Evolutionary conservation across 2,329 filamentous ascomycete species (phyloP).

Genomic region (Neofusicoccum laricinum): DNA sequence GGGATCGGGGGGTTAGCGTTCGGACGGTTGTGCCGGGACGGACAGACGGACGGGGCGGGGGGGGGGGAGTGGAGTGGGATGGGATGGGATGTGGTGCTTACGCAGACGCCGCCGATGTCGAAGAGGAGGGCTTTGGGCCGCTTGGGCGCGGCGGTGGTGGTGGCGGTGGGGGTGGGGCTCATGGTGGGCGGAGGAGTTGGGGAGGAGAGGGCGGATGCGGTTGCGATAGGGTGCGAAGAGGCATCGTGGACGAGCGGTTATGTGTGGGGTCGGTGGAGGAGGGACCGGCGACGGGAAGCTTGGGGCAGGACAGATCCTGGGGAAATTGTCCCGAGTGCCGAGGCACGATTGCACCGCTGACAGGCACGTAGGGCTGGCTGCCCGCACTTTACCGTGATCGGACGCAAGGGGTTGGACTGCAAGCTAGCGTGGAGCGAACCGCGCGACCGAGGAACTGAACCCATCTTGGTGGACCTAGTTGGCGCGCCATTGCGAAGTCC

Average conservation of each 20-base stretch:
- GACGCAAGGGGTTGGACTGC: too few species aligned
- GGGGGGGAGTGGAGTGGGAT: conserved; percentile 24
- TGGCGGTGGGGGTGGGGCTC: too few species aligned
- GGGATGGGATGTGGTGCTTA: conserved; percentile 51
- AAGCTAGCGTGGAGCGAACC: too few species aligned
- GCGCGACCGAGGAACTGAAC: too few species aligned
- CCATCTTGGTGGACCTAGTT: too few species aligned
- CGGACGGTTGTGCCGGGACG: too few species aligned
- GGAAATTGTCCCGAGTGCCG: conserved; percentile 8
- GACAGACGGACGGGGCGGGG: not conserved
- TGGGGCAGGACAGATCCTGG: not conserved
- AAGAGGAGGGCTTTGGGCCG: conserved; percentile 58
- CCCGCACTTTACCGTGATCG: too few species aligned
- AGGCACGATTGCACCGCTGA: not conserved
- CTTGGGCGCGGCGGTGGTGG: not conserved
- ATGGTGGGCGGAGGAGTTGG: not conserved
- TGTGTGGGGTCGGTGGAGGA: not conserved
- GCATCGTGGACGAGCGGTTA: not conserved
- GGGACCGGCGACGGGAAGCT: not conserved
- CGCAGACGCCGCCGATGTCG: conserved; percentile 95
- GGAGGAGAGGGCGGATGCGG: not conserved
- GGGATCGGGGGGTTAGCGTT: too few species aligned
- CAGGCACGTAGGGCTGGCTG: too few species aligned
- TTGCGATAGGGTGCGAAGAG: conserved; percentile 3
- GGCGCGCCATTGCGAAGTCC: too few species aligned